Percentiles rank a stretch among this genome's conserved stretches.
These are phyloP conservation scores for Eutrema yunnanense DNA, from an alignment of 345 rosid species.

Conservation along the genomic window DNA sequence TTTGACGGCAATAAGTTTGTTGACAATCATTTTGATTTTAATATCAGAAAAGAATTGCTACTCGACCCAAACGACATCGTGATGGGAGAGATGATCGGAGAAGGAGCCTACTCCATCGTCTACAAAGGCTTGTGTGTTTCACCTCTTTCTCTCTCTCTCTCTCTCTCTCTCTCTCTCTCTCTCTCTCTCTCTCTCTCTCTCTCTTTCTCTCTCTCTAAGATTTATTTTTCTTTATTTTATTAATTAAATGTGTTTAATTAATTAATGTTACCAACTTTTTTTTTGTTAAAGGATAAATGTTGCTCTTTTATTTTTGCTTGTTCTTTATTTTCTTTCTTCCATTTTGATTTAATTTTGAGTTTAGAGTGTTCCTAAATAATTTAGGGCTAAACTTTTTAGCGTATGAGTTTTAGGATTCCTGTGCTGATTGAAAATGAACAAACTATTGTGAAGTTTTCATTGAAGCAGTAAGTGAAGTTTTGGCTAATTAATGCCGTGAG, in stretches of 20 bases:
- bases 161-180: too few relatives aligned
- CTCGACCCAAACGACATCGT: conserved; percentile 33
- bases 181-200: not conserved
- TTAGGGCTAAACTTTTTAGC: not conserved
- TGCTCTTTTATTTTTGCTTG: not conserved
- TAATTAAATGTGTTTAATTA: not conserved
- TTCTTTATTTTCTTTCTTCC: not conserved
- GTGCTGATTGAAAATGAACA: not conserved
- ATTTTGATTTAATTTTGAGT: not conserved
- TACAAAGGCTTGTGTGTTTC: conserved; percentile 46
- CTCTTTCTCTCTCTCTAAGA: too few relatives aligned
- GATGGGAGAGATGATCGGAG: conserved; percentile 38
- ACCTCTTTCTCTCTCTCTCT: not conserved
- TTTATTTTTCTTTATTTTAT: not conserved
- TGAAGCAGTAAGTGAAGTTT: not conserved
- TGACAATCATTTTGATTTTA: conserved; percentile 21
- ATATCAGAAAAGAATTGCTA: conserved; percentile 35
- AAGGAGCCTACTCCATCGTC: conserved; percentile 44
- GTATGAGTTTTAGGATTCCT: not conserved
- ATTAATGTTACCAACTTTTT: not conserved
- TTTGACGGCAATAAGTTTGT: not conserved
- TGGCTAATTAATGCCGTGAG: not conserved
- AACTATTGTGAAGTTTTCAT: not conserved
- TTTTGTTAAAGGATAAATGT: not conserved
- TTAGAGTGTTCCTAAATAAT: not conserved